Evolutionary conservation across 129 eudicot genomes (phyloP).

Genomic region (Solidago caesia): DNA sequence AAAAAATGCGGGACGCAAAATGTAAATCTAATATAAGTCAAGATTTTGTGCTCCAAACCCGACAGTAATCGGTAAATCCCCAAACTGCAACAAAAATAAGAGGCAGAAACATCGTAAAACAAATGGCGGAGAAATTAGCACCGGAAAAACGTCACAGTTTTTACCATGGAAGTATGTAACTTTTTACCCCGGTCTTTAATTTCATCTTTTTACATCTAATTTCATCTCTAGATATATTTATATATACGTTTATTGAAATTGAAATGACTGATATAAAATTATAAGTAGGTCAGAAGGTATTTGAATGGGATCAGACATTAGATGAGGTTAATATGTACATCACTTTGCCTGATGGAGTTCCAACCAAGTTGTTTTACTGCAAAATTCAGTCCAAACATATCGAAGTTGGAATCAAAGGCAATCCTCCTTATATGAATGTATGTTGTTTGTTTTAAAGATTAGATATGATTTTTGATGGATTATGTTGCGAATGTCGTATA

Average conservation of each 20-base stretch:
- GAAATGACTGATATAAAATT: background rate
- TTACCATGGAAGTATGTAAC: slow-evolving; percentile 61
- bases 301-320: slow-evolving; percentile 96
- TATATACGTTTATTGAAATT: background rate
- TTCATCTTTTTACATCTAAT: too few relatives aligned
- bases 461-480: background rate
- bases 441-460: slow-evolving; percentile 14
- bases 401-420: slow-evolving; percentile 95
- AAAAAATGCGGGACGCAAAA: too few relatives aligned
- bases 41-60: background rate
- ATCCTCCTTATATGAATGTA: slow-evolving; percentile 85
- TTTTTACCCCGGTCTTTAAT: background rate
- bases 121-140: slow-evolving; percentile 94
- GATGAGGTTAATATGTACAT: slow-evolving; percentile 95
- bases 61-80: slow-evolving; percentile 17
- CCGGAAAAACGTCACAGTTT: slow-evolving; percentile 85
- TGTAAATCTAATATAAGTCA: too few relatives aligned
- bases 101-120: background rate
- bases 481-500: slow-evolving; percentile 14
- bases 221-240: too few relatives aligned
- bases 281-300: slow-evolving; percentile 72
- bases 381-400: slow-evolving; percentile 75
- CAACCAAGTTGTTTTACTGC: slow-evolving; percentile 66
- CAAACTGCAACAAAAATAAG: slow-evolving; percentile 16
- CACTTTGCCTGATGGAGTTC: slow-evolving; percentile 68